Base-by-base conservation (phyloP, 768 basidiomycete species). In the Leccinum arenicola region DNA sequence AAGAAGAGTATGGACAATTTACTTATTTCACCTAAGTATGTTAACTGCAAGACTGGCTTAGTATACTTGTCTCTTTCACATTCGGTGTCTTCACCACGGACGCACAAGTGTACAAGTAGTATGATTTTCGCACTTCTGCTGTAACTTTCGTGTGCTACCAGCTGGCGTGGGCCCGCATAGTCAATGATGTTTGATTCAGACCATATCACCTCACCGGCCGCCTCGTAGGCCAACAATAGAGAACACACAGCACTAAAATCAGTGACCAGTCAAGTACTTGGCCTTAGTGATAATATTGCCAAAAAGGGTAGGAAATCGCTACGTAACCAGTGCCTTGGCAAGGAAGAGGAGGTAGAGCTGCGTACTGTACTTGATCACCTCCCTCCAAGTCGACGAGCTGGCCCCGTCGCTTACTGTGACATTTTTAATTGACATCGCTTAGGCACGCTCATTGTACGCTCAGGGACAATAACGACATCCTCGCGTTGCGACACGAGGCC, bases 331-430 rank as follows among this genome's bases (percentile, higher is more conserved):
- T 14, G 25, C 4, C 48, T 36, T 36, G 35, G 35, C 49, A 27
- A 50, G 14, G 3, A 2, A 6, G 47, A 58, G 49, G 43, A 36
- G 43, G 31, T 23, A 49, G 19, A 45, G n/a, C 47, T 40, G 31
- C 40, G 35, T 6, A 27, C 29, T 31, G 29, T 31, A 31, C 29
- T 31, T 31, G 29, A 31, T 31, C 29, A 31, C 29, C 29, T 31
- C 29, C 29, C 29, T 31, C 29, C 31, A 33, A 31, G 23, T 70
- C 62, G 62, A 54, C 68, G 69, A 66, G 69, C 69, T 25, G 68
- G 68, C 57, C 66, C 66, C 64, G 66, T 70, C 60, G 68, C 57
- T 58, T 43, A 15, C 29, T 12, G 19, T 6, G 21, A 29, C 40
- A 33, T 36, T 12, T 15, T 36, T 15, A 15, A 25, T 40, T 31